Evolutionary conservation across 768 basidiomycete species (phyloP).

Genomic region (Tricholoma terreum): DNA sequence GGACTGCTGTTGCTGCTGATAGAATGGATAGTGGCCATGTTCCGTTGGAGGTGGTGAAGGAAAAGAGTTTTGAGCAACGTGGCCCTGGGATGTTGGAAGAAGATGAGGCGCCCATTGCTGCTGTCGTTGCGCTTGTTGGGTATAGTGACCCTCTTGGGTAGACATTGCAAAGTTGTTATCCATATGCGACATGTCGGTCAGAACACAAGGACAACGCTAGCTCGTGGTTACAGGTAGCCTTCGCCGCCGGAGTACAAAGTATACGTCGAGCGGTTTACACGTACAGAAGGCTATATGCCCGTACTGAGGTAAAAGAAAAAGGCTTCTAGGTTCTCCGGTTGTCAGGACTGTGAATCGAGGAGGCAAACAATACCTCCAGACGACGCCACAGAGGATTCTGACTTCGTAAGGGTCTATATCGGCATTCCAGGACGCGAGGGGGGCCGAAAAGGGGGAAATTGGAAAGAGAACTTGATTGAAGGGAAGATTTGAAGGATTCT

Average conservation of each 20-base stretch:
- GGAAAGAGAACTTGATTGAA: no score
- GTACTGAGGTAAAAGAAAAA: background rate
- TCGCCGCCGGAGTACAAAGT: background rate
- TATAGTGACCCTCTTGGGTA: background rate
- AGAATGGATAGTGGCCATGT: background rate
- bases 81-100: background rate
- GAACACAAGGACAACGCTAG: background rate
- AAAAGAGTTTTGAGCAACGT: background rate
- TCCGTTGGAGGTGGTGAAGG: background rate
- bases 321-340: background rate
- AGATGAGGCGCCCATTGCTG: constrained; percentile 6
- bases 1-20: background rate
- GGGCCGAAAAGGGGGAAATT: no score
- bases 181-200: background rate
- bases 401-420: background rate
- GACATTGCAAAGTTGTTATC: background rate
- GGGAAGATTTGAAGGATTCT: no score
- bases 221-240: background rate
- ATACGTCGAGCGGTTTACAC: background rate
- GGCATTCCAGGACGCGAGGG: background rate
- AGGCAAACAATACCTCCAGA: no score
- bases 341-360: background rate
- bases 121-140: background rate
- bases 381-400: no score
- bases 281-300: background rate